A percentile compares a stretch with the other conserved stretches of the same genome.
Conservation (phyloP, 768 basidiomycete species). For the Macrocybe gigantea region DNA sequence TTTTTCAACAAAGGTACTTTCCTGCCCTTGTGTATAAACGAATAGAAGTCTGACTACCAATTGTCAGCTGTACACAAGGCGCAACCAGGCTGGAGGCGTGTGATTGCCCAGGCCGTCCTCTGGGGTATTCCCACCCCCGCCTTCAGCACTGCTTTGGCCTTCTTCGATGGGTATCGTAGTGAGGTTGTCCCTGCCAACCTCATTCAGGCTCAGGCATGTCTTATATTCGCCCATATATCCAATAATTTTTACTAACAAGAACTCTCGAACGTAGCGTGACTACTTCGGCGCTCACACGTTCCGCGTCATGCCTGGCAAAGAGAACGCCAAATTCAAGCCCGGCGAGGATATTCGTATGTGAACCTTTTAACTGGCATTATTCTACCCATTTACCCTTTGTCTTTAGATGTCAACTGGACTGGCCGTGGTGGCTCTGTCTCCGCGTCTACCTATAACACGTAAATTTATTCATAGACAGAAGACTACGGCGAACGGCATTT, state of each 20-base stretch:
- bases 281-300: slow-evolving; percentile 99
- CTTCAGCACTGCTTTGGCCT: slow-evolving; percentile 96
- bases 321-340: slow-evolving; percentile 73
- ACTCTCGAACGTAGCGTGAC: slow-evolving; percentile 56
- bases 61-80: slow-evolving; percentile 79
- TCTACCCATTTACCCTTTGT: slow-evolving; percentile 2
- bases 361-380: not conserved
- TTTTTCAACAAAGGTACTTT: slow-evolving; percentile 89
- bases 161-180: slow-evolving; percentile 98
- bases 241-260: not conserved
- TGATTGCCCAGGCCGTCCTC: slow-evolving; percentile 91
- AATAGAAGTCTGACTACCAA: slow-evolving; percentile 1
- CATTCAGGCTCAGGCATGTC: slow-evolving; percentile 80
- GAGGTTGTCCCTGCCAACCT: slow-evolving; percentile 92
- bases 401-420: slow-evolving; percentile 94
- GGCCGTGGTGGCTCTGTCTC: slow-evolving; percentile 95
- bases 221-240: not conserved
- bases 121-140: slow-evolving; percentile 98
- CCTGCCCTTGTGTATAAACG: not conserved
- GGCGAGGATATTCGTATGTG: slow-evolving; percentile 85
- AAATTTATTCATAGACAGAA: slow-evolving; percentile 8
- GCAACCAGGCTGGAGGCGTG: slow-evolving; percentile 97
- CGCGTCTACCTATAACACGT: slow-evolving; percentile 74
- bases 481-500: no score
- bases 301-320: slow-evolving; percentile 88